Evolutionary conservation across 192 early-diverging fungal genomes (phyloP).

Genomic region (Phlyctochytrium arcticum): DNA sequence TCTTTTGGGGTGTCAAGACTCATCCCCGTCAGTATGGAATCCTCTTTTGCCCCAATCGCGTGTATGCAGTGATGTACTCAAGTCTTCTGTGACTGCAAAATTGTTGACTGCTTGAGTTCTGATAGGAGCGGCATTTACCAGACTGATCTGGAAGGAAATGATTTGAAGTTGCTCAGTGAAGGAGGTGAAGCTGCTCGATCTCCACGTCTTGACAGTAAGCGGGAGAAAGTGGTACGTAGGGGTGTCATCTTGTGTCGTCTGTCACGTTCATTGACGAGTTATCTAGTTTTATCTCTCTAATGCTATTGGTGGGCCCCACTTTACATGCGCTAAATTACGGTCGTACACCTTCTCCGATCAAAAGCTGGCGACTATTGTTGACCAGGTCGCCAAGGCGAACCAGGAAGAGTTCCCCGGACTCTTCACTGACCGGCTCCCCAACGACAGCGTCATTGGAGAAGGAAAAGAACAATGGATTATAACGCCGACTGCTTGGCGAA

Average conservation of each 20-base stretch:
- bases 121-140: slow-evolving; percentile 50
- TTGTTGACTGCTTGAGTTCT: neutral
- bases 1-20: slow-evolving; percentile 65
- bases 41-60: slow-evolving; percentile 64
- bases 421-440: slow-evolving; percentile 56
- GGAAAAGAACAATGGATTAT: slow-evolving; percentile 6
- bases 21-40: slow-evolving; percentile 57
- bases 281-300: slow-evolving; percentile 62
- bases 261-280: neutral
- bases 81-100: neutral
- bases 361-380: slow-evolving; percentile 29
- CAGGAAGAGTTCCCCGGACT: slow-evolving; percentile 62
- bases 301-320: slow-evolving; percentile 64
- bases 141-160: slow-evolving; percentile 39
- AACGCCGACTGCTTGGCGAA: slow-evolving; percentile 30
- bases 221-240: slow-evolving; percentile 3
- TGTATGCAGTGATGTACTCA: neutral
- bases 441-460: neutral
- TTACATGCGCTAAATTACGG: slow-evolving; percentile 50
- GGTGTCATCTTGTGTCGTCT: neutral
- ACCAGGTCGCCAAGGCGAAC: slow-evolving; percentile 28
- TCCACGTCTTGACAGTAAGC: slow-evolving; percentile 57
- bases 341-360: slow-evolving; percentile 31
- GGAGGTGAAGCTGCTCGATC: slow-evolving; percentile 47
- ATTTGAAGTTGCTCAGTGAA: slow-evolving; percentile 23